Conservation (phyloP, 768 basidiomycete genomes). For the Trametes gibbosa region DNA sequence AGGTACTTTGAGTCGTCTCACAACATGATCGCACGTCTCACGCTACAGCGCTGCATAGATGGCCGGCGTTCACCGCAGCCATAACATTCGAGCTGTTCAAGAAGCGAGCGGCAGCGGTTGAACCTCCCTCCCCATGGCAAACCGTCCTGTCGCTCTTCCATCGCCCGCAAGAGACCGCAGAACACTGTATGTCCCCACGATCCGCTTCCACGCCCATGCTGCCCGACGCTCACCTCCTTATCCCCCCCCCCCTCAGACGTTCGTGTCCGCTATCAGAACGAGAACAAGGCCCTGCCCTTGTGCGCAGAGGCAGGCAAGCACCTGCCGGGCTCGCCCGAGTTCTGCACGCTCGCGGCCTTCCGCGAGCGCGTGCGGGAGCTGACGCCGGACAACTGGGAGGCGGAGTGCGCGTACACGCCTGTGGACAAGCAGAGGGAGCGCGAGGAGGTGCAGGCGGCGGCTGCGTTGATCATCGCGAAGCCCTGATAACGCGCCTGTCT, state of each 20-base stretch:
- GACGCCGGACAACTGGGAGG: constrained; percentile 63
- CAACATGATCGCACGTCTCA: neutral
- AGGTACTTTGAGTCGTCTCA: constrained; percentile 43
- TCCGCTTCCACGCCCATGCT: neutral
- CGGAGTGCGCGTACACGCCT: constrained; percentile 45
- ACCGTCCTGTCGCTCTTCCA: constrained; percentile 40
- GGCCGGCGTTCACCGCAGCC: constrained; percentile 74
- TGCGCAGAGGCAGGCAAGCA: constrained; percentile 69
- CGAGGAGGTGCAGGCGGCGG: constrained; percentile 11
- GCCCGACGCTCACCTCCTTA: neutral
- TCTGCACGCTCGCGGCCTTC: constrained; percentile 70
- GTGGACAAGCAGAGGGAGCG: constrained; percentile 16
- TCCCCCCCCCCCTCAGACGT: constrained; percentile 32
- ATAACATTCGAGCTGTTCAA: constrained; percentile 73
- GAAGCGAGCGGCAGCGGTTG: constrained; percentile 12
- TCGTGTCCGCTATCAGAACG: constrained; percentile 77
- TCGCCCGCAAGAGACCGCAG: constrained; percentile 27
- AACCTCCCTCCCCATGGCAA: constrained; percentile 31
- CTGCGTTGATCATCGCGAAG: constrained; percentile 10
- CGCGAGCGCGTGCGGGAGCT: constrained; percentile 57
- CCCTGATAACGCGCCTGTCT: neutral
- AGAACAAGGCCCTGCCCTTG: constrained; percentile 56
- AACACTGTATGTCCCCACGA: constrained; percentile 41
- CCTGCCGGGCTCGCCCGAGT: constrained; percentile 65
- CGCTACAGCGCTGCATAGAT: constrained; percentile 36